phyloP scores from a whole-genome alignment of 2,329 filamentous ascomycete genomes.

The Tympanopsis confertula region DNA sequence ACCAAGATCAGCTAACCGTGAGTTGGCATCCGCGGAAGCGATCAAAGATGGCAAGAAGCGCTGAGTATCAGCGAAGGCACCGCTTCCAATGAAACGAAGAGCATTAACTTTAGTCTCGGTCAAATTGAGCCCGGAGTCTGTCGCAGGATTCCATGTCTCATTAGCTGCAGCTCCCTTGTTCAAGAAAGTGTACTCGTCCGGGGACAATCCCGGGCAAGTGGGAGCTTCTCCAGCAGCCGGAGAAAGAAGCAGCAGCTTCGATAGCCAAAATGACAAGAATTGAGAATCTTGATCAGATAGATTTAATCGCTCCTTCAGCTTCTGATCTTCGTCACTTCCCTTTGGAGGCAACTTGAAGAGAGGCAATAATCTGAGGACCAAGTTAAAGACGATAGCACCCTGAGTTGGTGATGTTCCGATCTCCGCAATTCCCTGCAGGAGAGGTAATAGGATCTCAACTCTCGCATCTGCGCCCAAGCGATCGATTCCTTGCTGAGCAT shows the following conservation, averaged over 20 bases:
- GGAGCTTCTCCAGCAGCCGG: conserved; percentile 7
- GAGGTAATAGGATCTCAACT: conserved; percentile 58
- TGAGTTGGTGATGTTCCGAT: conserved; percentile 37
- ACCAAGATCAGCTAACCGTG: conserved; percentile 68
- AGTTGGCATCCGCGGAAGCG: conserved; percentile 73
- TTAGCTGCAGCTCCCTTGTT: conserved; percentile 45
- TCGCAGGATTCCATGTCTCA: conserved; percentile 53
- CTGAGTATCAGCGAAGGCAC: conserved; percentile 73
- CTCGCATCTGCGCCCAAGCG: conserved; percentile 45
- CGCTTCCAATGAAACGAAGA: conserved; percentile 66
- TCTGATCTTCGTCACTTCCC: conserved; percentile 24
- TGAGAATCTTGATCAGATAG: background rate
- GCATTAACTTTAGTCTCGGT: conserved; percentile 59
- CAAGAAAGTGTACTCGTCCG: conserved; percentile 58
- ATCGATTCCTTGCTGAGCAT: conserved; percentile 69
- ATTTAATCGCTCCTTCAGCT: background rate
- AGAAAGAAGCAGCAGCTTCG: background rate
- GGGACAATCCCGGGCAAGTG: conserved; percentile 42
- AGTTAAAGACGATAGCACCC: conserved; percentile 60
- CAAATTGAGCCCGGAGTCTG: conserved; percentile 31
- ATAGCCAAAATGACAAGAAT: background rate
- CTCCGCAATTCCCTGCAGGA: conserved; percentile 54
- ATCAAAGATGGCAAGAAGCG: conserved; percentile 75
- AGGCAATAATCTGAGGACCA: conserved; percentile 66
- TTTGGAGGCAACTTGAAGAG: conserved; percentile 62